phyloP scores from a whole-genome alignment of 371 early-diverging fungal species.

The Mortierella sp. region DNA sequence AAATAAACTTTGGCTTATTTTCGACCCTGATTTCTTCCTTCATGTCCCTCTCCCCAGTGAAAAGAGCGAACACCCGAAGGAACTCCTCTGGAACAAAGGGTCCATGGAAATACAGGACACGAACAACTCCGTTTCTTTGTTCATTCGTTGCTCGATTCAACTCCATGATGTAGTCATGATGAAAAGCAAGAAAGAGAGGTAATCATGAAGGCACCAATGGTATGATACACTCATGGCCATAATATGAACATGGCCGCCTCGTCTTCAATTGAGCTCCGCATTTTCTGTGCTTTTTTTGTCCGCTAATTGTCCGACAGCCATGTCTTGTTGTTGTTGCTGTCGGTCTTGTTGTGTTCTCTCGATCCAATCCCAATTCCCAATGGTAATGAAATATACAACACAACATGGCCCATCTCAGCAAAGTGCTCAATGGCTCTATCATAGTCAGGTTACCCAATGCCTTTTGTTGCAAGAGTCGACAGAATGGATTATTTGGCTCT shows the following conservation, averaged over 20 bases:
- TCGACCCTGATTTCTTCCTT: not conserved
- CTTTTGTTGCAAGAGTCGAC: not conserved
- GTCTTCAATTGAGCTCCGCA: constrained; percentile 1
- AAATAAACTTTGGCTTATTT: not conserved
- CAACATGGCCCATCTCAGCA: not conserved
- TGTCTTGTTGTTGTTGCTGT: not conserved
- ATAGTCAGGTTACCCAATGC: not conserved
- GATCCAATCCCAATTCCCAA: not conserved
- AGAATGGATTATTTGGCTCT: not conserved
- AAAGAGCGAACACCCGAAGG: too few relatives aligned
- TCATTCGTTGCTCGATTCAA: too few relatives aligned
- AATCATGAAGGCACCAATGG: not conserved
- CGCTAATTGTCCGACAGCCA: not conserved
- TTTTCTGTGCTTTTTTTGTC: not conserved
- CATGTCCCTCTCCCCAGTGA: not conserved
- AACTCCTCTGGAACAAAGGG: too few relatives aligned
- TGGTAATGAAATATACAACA: not conserved
- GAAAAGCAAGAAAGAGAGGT: not conserved
- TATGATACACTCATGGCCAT: not conserved
- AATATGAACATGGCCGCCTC: not conserved
- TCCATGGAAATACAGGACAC: too few relatives aligned
- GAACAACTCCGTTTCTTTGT: too few relatives aligned
- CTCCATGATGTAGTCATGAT: too few relatives aligned
- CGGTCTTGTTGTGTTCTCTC: not conserved
- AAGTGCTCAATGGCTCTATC: not conserved